These are phyloP conservation scores for Calonectria fujianensis DNA, from an alignment of 2,329 filamentous ascomycete genomes.

Conservation along the genomic window DNA sequence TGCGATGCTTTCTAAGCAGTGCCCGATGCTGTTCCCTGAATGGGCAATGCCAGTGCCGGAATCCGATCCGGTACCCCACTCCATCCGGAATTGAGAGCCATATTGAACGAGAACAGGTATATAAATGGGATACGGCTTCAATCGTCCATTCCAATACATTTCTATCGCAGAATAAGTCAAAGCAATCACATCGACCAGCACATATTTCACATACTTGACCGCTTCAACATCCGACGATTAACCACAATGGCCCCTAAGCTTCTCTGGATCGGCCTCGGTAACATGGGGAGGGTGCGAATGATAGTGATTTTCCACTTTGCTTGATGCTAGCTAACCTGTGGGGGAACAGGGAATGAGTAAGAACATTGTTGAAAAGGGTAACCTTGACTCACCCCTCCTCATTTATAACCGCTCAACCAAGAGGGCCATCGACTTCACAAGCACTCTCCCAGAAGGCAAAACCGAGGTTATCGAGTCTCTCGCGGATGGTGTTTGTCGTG, in stretches of 20 bases:
- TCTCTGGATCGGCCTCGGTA: slow-evolving; percentile 89
- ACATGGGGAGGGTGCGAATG: slow-evolving; percentile 85
- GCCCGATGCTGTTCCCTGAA: not conserved
- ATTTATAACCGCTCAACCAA: slow-evolving; percentile 87
- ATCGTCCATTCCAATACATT: no score
- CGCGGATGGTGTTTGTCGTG: slow-evolving; percentile 77
- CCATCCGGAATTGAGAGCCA: slow-evolving; percentile 16
- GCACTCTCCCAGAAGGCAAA: slow-evolving; percentile 76
- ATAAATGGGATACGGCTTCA: slow-evolving; percentile 4
- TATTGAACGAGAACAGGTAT: slow-evolving; percentile 12
- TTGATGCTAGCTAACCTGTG: slow-evolving; percentile 16
- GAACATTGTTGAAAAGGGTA: slow-evolving; percentile 87
- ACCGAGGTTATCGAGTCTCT: slow-evolving; percentile 79
- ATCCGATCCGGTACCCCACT: slow-evolving; percentile 27
- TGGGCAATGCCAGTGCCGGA: slow-evolving; percentile 25
- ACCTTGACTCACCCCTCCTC: slow-evolving; percentile 81
- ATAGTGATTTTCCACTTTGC: not conserved
- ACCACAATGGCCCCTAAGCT: slow-evolving; percentile 74
- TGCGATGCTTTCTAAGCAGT: slow-evolving; percentile 4
- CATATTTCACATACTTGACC: not conserved
- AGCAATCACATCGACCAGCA: not conserved
- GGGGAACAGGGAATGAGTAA: slow-evolving; percentile 83
- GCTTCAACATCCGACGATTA: not conserved
- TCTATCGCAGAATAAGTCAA: not conserved
- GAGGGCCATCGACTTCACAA: slow-evolving; percentile 78